Evolutionary conservation across 2,329 filamentous ascomycete genomes (phyloP), one percentile per base, ranked within the genome.

Genomic region (Trichoderma atroviride): DNA sequence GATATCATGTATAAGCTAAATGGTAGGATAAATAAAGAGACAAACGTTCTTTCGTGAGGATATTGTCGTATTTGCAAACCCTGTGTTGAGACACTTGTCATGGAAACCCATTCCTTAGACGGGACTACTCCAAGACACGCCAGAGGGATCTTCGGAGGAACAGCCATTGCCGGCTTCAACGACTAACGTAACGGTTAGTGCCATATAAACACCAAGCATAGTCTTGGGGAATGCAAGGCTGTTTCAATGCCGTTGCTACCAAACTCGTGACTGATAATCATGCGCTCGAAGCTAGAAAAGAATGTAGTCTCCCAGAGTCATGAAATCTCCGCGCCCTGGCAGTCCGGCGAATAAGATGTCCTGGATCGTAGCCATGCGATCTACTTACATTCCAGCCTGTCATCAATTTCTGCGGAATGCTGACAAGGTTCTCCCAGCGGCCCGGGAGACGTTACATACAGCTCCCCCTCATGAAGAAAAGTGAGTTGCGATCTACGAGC

Each of bases 341-440:
- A n/a, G 16, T 19, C 10, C 10, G 9, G 14, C 53, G 37, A 66
- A 66, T 57, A 3, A n/a, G 3, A 35, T 5, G 2, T 37, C 3
- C 9, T 14, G 16, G 2, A 35, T 19, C 14, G 24, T n/a, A n/a
- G n/a, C 24, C 10, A 37, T 52, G 55, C 14, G 6, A 3, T 29
- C 0, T 13, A 29, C 11, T 27, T 67, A 31, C 64, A 59, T 67
- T 67, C 64, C 64, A 52, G 22, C 6, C 3, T 50, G 63, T 52
- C 55, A 52, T 52, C n/a, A 2, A 22, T 19, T 22, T 29, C 33
- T 52, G 16, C 14, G 64, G 64, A 67, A 67, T 67, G 64, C 52
- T 33, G 29, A 5, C 14, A 4, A 35, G 13, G 16, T 59, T 29
- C 37, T n/a, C 14, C 14, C 29, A 35, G 40, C 37, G 55, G 64